Conservation (phyloP, 257 asterid species). For the Solanum stenotomum region DNA sequence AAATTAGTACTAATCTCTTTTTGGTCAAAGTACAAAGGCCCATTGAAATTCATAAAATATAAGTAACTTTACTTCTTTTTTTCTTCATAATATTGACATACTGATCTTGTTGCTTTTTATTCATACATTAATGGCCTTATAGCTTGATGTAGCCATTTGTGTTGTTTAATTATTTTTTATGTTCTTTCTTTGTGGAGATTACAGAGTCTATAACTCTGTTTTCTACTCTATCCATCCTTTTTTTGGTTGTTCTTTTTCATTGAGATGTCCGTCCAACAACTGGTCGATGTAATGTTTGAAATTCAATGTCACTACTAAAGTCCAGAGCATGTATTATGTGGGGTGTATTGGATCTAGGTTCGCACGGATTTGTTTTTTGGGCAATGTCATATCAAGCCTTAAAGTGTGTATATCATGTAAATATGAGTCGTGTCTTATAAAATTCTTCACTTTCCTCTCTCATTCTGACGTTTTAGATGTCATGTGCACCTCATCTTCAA, state of each 20-base stretch:
- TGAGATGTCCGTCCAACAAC: not conserved
- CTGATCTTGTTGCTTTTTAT: too few species aligned
- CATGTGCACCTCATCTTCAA: not conserved
- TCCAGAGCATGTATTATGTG: not conserved
- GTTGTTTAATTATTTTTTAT: too few species aligned
- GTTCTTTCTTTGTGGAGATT: not conserved
- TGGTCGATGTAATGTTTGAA: not conserved
- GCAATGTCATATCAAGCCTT: not conserved
- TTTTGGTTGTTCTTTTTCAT: not conserved
- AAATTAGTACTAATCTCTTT: too few species aligned
- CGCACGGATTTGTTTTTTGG: not conserved
- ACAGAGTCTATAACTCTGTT: not conserved
- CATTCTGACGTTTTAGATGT: not conserved
- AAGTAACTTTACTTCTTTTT: too few species aligned
- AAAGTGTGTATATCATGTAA: not conserved
- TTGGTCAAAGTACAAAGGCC: too few species aligned
- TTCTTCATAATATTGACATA: too few species aligned
- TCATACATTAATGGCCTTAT: too few species aligned
- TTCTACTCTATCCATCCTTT: not conserved
- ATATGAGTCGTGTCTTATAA: not conserved
- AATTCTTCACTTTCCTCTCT: not conserved
- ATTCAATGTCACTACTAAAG: not conserved
- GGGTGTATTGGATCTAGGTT: not conserved
- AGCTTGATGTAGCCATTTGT: too few species aligned
- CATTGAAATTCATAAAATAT: too few species aligned